Base-by-base conservation (phyloP, 208 protist species). In the Tritrichomonas foetus region DNA sequence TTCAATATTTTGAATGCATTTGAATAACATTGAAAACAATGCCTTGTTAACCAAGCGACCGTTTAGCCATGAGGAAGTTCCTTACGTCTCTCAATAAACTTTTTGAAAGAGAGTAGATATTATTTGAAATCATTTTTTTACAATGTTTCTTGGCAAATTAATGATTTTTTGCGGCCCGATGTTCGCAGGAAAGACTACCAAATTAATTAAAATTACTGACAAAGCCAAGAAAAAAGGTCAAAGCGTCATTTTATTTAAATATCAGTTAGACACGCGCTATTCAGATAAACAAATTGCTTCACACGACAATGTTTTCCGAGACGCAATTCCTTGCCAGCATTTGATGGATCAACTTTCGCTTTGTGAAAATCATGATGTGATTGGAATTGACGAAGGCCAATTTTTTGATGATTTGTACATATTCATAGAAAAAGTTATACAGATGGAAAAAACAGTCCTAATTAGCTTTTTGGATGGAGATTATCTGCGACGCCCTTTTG, bases 101-200 rank as follows among this genome's bases (percentile, higher is more conserved):
- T n/a, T n/a, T n/a, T n/a, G n/a, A n/a, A n/a, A n/a, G n/a, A n/a
- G n/a, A n/a, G n/a, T n/a, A n/a, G n/a, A n/a, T n/a, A n/a, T n/a
- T n/a, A n/a, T n/a, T n/a, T n/a, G n/a, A n/a, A n/a, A n/a, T n/a
- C n/a, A n/a, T n/a, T n/a, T n/a, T n/a, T n/a, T n/a, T n/a, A n/a
- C n/a, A n/a, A n/a, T n/a, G n/a, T n/a, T n/a, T n/a, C n/a, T n/a
- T n/a, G n/a, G n/a, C n/a, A n/a, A n/a, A n/a, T n/a, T n/a, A n/a
- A n/a, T n/a, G n/a, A n/a, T n/a, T n/a, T n/a, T n/a, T n/a, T n/a
- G n/a, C n/a, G 98, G 98, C 49, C 97, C 97, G 41, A 98, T 98
- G 98, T 98, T 98, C 93, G 97, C 97, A 39, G 98, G 97, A 66
- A 94, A 98, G 95, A 98, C 98, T 0, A 98, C 97, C 1, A 97